Evolutionary conservation across 2,329 filamentous ascomycete genomes (phyloP).

Genomic region (Sordariomycetes sp.): DNA sequence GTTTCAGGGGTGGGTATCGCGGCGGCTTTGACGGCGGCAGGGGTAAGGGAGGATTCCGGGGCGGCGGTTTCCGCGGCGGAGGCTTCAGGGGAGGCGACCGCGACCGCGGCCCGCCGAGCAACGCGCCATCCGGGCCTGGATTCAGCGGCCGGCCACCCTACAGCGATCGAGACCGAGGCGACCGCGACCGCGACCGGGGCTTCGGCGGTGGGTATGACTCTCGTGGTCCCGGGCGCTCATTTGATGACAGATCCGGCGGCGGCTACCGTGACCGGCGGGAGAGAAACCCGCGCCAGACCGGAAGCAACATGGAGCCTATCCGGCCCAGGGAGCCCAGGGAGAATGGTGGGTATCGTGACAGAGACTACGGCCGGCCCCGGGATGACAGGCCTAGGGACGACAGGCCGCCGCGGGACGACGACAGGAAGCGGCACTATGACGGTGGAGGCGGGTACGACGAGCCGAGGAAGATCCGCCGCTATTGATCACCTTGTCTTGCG

Average conservation of each 20-base stretch:
- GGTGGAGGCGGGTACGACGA: constrained; percentile 79
- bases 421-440: constrained; percentile 50
- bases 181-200: constrained; percentile 24
- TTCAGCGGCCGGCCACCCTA: constrained; percentile 28
- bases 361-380: constrained; percentile 19
- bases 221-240: constrained; percentile 41
- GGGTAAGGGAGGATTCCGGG: constrained; percentile 28
- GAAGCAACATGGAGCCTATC: constrained; percentile 77
- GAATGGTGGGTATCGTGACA: constrained; percentile 33
- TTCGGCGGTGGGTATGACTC: constrained; percentile 39
- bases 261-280: constrained; percentile 12
- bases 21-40: constrained; percentile 33
- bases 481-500: constrained; percentile 32
- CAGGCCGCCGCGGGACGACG: constrained; percentile 25
- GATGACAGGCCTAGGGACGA: not conserved
- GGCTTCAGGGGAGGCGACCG: constrained; percentile 15
- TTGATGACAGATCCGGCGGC: constrained; percentile 41
- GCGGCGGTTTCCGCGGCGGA: constrained; percentile 24
- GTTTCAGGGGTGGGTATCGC: constrained; percentile 23
- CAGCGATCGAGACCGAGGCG: constrained; percentile 26
- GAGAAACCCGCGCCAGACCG: constrained; percentile 33
- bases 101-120: constrained; percentile 28
- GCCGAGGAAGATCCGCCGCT: constrained; percentile 50
- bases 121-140: constrained; percentile 49
- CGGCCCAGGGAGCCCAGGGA: constrained; percentile 17